Evolutionary conservation across 2,329 filamentous ascomycete species (phyloP), one percentile per base, ranked within the genome.

Genomic region (Periconia sp.): DNA sequence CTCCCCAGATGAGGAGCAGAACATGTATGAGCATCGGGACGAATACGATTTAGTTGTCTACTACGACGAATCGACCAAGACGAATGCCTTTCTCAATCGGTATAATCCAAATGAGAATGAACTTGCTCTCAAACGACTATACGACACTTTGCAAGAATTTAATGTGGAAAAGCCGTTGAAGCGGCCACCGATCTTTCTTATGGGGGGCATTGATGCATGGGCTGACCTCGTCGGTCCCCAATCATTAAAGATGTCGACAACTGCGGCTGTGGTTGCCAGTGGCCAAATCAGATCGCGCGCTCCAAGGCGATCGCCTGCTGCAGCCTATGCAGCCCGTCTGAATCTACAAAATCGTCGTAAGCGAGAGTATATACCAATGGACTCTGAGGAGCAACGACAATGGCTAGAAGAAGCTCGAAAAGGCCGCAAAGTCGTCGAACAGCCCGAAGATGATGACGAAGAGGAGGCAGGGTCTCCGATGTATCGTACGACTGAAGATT

Each of bases 31-130:
- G 42, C 81, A 86, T 40, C 75, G 83, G 11, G 80, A 92, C 51
- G 79, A 87, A 42, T 96, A 88, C 57, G 91, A 97, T 54, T 72
- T 96, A 29, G 81, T 99, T 9, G 88, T 99, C 0, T 94, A 95
- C 59, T 95, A 97, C 66, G 91, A 99, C 66, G 81, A 92, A 53
- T 71, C 66, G 11, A 85, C 82, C 49, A 79, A 65, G 77, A 88
- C 61, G 44, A 80, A 69, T 54, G 75, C 51, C 57, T 95, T 79
- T 57, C 71, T 81, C 25, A 75, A 72, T 13, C 76, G 71, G 36
- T 71, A 74, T 17, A 74, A 77, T 6, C 60, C 55, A 2, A 69
- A 59, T 13, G 68, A 73, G 24, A 57, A 59, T 5, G 72, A 76
- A 43, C 43, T 48, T 16, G 81, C 84, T n/a, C 70, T 96, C 15